Evolutionary conservation across 345 rosid species (phyloP).

Genomic region (Citropsis articulata): DNA sequence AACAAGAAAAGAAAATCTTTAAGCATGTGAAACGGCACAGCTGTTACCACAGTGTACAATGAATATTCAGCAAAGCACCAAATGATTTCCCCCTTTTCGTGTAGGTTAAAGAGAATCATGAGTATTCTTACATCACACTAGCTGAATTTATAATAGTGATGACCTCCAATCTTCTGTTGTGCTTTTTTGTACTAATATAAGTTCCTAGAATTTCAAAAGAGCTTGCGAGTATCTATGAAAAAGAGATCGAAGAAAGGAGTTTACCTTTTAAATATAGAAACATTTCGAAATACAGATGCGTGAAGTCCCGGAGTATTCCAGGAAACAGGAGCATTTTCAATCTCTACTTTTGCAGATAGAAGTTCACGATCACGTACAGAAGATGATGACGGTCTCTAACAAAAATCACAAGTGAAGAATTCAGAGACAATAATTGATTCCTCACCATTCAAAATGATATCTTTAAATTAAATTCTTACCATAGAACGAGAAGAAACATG

Average conservation of each 20-base stretch:
- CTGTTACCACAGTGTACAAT: not conserved
- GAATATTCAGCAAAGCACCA: not conserved
- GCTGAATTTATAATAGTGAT: not conserved
- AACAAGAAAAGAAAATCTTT: not conserved
- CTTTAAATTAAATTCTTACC: constrained; percentile 41
- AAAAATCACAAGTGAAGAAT: constrained; percentile 14
- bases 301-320: constrained; percentile 34
- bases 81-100: not conserved
- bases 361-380: constrained; percentile 63
- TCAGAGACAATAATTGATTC: constrained; percentile 9
- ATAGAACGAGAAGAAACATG: constrained; percentile 36
- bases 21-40: not conserved
- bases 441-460: constrained; percentile 10
- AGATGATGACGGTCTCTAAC: constrained; percentile 51
- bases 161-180: not conserved
- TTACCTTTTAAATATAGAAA: constrained; percentile 69
- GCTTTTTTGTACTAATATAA: not conserved
- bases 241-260: not conserved
- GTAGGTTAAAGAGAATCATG: not conserved
- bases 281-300: constrained; percentile 55
- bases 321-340: constrained; percentile 50
- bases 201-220: not conserved
- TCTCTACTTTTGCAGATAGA: constrained; percentile 48
- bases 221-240: not conserved
- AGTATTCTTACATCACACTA: not conserved